Evolutionary conservation across 495 filamentous ascomycete genomes (phyloP).

Genomic region (Hyaloscypha finlandica): DNA sequence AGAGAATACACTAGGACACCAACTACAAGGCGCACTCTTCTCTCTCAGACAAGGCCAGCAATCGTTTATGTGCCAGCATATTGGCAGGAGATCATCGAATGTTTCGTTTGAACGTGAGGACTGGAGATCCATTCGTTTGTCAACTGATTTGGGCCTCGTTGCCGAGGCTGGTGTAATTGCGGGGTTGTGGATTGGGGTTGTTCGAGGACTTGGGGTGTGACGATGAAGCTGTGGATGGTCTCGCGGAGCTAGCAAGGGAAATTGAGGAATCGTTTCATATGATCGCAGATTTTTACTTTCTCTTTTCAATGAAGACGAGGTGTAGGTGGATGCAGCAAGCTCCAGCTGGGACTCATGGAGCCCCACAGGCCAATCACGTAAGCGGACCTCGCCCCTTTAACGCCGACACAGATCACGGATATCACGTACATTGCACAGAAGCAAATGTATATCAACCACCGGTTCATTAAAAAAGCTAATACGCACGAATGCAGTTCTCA

Average conservation of each 20-base stretch:
- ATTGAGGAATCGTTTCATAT: background rate
- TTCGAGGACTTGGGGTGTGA: background rate
- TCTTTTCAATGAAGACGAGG: background rate
- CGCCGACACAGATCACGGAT: background rate
- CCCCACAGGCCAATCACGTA: background rate
- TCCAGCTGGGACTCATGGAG: background rate
- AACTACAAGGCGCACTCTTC: conserved; percentile 42
- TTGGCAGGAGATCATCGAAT: conserved; percentile 39
- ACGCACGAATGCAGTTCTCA: conserved; percentile 13
- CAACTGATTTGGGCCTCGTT: background rate
- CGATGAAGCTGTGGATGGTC: background rate
- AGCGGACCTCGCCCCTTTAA: background rate
- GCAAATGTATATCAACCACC: conserved; percentile 1
- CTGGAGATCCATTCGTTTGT: background rate
- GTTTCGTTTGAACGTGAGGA: background rate
- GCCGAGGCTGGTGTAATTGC: background rate
- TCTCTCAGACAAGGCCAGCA: conserved; percentile 45
- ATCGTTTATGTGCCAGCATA: conserved; percentile 34
- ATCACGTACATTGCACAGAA: background rate
- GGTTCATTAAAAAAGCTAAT: conserved; percentile 18
- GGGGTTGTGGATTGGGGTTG: too few species aligned
- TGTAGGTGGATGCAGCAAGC: background rate
- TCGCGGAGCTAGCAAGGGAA: background rate
- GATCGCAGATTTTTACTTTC: background rate
- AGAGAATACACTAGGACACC: conserved; percentile 52